Evolutionary conservation across 2,329 filamentous ascomycete genomes (phyloP).

Genomic region (Neospermospora avenae): DNA sequence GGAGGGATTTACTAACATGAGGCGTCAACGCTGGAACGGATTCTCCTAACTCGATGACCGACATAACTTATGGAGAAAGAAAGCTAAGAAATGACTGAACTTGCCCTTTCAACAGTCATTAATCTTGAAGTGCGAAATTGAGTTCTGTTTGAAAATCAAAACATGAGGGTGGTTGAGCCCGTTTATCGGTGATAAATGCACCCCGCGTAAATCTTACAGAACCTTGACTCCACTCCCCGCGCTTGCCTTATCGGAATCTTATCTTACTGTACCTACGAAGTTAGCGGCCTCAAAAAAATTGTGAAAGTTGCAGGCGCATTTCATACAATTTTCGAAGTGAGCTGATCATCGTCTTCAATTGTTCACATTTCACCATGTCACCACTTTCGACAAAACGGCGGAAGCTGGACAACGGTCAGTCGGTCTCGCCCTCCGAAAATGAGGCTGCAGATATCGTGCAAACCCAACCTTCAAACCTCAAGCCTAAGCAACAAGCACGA

Average conservation of each 20-base stretch:
- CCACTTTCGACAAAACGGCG: conserved; percentile 33
- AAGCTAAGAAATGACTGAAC: neutral
- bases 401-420: conserved; percentile 31
- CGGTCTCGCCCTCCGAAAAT: neutral
- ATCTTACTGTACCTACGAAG: too few relatives aligned
- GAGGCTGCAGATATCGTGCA: neutral
- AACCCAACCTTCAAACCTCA: conserved; percentile 23
- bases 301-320: neutral
- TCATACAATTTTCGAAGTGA: neutral
- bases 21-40: conserved; percentile 36
- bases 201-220: neutral
- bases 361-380: conserved; percentile 20
- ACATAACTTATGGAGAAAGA: conserved; percentile 25
- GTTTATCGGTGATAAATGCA: conserved; percentile 15
- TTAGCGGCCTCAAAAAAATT: too few relatives aligned
- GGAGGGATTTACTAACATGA: conserved; percentile 31
- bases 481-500: conserved; percentile 10
- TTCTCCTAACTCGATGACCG: conserved; percentile 35
- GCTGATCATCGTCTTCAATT: neutral
- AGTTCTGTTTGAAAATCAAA: conserved; percentile 6
- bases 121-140: neutral
- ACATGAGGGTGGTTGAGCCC: neutral
- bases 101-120: too few relatives aligned
- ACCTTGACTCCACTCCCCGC: neutral
- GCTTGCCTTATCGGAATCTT: neutral